phyloP scores from a whole-genome alignment of 2,329 filamentous ascomycete genomes.

The Pseudopyrenochaeta lycopersici region DNA sequence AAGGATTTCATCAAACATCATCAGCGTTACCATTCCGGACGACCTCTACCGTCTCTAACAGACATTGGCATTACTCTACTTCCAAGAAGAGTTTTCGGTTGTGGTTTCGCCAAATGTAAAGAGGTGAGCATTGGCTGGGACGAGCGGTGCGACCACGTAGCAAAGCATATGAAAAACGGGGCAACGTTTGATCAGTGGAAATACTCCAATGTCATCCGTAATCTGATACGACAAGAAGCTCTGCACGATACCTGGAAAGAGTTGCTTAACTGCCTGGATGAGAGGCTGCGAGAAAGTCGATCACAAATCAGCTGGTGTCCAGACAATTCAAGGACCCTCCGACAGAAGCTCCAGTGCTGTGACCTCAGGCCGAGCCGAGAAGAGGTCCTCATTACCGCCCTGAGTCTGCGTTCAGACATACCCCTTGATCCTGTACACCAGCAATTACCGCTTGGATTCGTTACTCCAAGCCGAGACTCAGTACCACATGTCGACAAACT shows the following conservation, averaged over 20 bases:
- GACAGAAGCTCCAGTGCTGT: slow-evolving; percentile 50
- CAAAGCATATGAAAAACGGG: slow-evolving; percentile 51
- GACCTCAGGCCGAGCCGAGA: slow-evolving; percentile 48
- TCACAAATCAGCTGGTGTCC: slow-evolving; percentile 50
- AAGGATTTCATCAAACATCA: slow-evolving; percentile 50
- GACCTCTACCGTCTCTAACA: slow-evolving; percentile 45
- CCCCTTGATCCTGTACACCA: slow-evolving; percentile 37
- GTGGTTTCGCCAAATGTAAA: slow-evolving; percentile 51
- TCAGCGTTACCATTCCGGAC: slow-evolving; percentile 47
- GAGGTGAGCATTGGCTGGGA: slow-evolving; percentile 51
- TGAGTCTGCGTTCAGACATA: slow-evolving; percentile 48
- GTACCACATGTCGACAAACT: slow-evolving; percentile 42
- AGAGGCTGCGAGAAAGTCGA: slow-evolving; percentile 43
- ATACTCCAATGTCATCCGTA: slow-evolving; percentile 50
- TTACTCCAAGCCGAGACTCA: slow-evolving; percentile 47
- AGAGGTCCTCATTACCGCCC: slow-evolving; percentile 46
- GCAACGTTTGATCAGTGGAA: slow-evolving; percentile 47
- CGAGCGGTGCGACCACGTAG: slow-evolving; percentile 50
- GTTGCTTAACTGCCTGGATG: slow-evolving; percentile 42
- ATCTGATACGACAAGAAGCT: slow-evolving; percentile 48
- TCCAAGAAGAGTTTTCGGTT: slow-evolving; percentile 47
- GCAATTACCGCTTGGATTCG: slow-evolving; percentile 43
- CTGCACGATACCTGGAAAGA: slow-evolving; percentile 50
- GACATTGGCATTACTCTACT: slow-evolving; percentile 46
- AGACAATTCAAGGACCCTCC: slow-evolving; percentile 45